Evolutionary conservation across 495 filamentous ascomycete species (phyloP).

Genomic region (Parathielavia hyrcaniae): DNA sequence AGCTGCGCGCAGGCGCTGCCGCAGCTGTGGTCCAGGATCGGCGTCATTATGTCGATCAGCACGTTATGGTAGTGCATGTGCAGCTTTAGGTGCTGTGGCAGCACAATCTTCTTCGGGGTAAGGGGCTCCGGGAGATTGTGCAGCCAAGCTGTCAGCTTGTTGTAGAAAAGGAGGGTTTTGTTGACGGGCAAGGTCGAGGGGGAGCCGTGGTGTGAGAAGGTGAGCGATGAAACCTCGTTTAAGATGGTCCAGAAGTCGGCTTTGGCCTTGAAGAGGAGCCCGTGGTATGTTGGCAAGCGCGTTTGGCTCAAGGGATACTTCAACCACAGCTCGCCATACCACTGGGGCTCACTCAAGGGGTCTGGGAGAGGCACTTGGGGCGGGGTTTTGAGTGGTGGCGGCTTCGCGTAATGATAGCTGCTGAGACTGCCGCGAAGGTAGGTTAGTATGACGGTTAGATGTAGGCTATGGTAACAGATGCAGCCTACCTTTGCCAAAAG

Average conservation of each 20-base stretch:
- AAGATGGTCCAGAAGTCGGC: slow-evolving; percentile 33
- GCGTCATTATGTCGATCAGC: slow-evolving; percentile 25
- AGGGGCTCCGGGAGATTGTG: slow-evolving; percentile 32
- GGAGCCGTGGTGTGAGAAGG: slow-evolving; percentile 16
- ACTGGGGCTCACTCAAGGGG: slow-evolving; percentile 26
- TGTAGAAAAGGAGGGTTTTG: slow-evolving; percentile 30
- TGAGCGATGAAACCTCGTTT: slow-evolving; percentile 25
- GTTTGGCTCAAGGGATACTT: slow-evolving; percentile 30
- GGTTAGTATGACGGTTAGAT: not conserved
- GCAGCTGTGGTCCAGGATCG: slow-evolving; percentile 18
- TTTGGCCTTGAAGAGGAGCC: slow-evolving; percentile 30
- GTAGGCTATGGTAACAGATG: not conserved
- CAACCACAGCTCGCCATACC: slow-evolving; percentile 39
- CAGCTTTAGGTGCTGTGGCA: slow-evolving; percentile 37
- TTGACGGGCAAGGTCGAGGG: slow-evolving; percentile 14
- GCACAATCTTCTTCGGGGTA: slow-evolving; percentile 30
- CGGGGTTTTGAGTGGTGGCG: slow-evolving; percentile 24
- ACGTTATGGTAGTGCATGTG: slow-evolving; percentile 30
- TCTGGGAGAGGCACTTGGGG: slow-evolving; percentile 31
- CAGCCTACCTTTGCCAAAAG: slow-evolving; percentile 35
- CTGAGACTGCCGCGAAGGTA: slow-evolving; percentile 13
- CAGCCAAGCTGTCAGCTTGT: slow-evolving; percentile 26
- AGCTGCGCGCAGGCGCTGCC: slow-evolving; percentile 12
- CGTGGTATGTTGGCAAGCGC: slow-evolving; percentile 26
- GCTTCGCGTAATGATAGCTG: slow-evolving; percentile 29